A percentile compares a stretch with the other conserved stretches of the same genome.
Evolutionary conservation across 441 rosid genomes (phyloP).

Genomic region (Adansonia gregorii): DNA sequence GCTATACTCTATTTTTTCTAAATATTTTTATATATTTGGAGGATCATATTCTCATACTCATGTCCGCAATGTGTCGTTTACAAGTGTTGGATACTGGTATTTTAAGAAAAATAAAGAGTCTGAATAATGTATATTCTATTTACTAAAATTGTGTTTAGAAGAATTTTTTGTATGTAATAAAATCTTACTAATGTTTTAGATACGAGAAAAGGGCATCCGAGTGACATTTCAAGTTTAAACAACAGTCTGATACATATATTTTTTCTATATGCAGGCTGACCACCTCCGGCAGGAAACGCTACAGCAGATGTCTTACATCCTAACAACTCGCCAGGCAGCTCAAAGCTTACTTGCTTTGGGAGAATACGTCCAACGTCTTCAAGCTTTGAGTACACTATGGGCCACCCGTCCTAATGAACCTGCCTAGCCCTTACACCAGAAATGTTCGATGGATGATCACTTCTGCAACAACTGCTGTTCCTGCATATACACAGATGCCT

Average conservation of each 20-base stretch:
- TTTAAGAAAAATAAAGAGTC: too few species aligned
- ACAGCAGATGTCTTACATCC: constrained; percentile 74
- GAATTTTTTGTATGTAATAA: background rate
- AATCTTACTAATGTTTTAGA: background rate
- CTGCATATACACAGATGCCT: constrained; percentile 30
- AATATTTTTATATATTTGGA: too few species aligned
- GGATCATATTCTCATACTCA: too few species aligned
- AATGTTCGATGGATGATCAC: constrained; percentile 20
- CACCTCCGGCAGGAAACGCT: constrained; percentile 84
- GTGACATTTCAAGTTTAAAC: constrained; percentile 18
- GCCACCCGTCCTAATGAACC: constrained; percentile 68
- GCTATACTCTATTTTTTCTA: background rate
- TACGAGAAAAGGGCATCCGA: background rate
- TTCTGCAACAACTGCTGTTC: constrained; percentile 16
- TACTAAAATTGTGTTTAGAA: constrained; percentile 12
- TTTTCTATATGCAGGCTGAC: constrained; percentile 66
- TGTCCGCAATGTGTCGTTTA: too few species aligned
- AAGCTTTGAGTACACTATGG: constrained; percentile 80
- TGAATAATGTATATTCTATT: background rate
- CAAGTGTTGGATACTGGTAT: too few species aligned
- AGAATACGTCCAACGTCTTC: constrained; percentile 83
- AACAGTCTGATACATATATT: background rate
- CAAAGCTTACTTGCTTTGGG: constrained; percentile 88
- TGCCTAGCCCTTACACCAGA: constrained; percentile 40
- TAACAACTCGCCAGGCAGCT: constrained; percentile 84